Evolutionary conservation across 805 yeast species (phyloP).

Genomic region (Monosporozyma siamensis): DNA sequence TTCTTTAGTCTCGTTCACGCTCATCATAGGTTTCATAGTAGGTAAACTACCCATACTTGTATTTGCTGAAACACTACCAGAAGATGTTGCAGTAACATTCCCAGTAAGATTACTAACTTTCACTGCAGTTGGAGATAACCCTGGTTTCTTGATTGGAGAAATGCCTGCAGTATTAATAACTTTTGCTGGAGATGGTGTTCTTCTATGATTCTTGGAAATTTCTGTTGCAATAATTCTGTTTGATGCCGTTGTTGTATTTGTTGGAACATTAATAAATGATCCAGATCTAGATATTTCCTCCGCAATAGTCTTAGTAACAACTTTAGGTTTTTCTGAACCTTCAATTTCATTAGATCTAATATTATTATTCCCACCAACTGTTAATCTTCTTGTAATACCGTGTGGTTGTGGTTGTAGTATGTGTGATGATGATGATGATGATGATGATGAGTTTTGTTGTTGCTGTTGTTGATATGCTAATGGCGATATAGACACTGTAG

Average conservation of each 20-base stretch:
- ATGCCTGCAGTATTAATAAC: conserved; percentile 27
- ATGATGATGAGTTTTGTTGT: conserved; percentile 29
- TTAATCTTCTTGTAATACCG: conserved; percentile 21
- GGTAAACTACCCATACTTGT: conserved; percentile 37
- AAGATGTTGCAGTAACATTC: background rate
- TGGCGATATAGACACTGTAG: conserved; percentile 24
- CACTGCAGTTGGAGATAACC: conserved; percentile 12
- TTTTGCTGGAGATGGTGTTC: conserved; percentile 42
- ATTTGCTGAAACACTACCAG: too few relatives aligned
- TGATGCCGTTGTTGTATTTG: background rate
- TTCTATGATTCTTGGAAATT: conserved; percentile 8
- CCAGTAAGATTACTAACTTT: conserved; percentile 17
- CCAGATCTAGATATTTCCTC: conserved; percentile 13
- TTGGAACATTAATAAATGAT: background rate
- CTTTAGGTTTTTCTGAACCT: background rate
- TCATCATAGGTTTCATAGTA: conserved; percentile 30
- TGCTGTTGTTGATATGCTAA: conserved; percentile 18
- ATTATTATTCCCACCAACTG: conserved; percentile 22
- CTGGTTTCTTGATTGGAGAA: conserved; percentile 14
- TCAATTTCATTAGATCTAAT: background rate
- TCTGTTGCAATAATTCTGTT: background rate
- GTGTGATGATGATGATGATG: conserved; percentile 22
- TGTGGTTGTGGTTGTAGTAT: conserved; percentile 17
- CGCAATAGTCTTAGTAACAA: conserved; percentile 7
- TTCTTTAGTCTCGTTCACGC: conserved; percentile 17